Percentiles rank a stretch among this genome's conserved stretches.
Conservation (phyloP, 2,329 filamentous ascomycete species). For the Xenoacremonium recifei region DNA sequence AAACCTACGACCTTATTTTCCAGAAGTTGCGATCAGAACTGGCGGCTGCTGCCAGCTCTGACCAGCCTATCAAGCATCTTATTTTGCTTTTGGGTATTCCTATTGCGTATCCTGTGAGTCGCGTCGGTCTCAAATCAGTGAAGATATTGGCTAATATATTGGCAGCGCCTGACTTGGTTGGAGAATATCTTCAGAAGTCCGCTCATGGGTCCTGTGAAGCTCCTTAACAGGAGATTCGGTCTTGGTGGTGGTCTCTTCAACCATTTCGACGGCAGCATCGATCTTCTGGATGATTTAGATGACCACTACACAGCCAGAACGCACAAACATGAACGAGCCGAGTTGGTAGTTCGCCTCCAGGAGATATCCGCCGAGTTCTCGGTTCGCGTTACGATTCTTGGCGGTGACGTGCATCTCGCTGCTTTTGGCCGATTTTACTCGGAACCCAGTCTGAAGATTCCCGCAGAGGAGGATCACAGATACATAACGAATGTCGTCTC, state of each 20-base stretch:
- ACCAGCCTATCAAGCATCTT: conserved; percentile 82
- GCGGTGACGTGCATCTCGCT: conserved; percentile 90
- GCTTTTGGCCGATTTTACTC: conserved; percentile 94
- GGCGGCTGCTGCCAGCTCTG: conserved; percentile 59
- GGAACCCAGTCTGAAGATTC: conserved; percentile 74
- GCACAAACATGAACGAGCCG: conserved; percentile 84
- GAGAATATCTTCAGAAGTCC: conserved; percentile 90
- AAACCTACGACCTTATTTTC: conserved; percentile 85
- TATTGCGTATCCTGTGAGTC: conserved; percentile 72
- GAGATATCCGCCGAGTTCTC: conserved; percentile 81
- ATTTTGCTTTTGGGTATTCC: conserved; percentile 86
- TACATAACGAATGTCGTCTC: conserved; percentile 96
- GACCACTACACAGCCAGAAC: conserved; percentile 94
- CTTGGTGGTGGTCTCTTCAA: conserved; percentile 86
- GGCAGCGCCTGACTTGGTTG: conserved; percentile 83
- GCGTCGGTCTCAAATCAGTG: conserved; percentile 25
- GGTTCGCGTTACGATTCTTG: conserved; percentile 85
- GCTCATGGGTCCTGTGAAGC: conserved; percentile 81
- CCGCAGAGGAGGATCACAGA: conserved; percentile 79
- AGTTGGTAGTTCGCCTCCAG: conserved; percentile 79
- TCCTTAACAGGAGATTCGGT: conserved; percentile 88
- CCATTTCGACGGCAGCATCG: conserved; percentile 88
- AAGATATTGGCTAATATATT: conserved; percentile 9
- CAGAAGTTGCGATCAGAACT: conserved; percentile 73
- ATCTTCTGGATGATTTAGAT: conserved; percentile 88